These are phyloP conservation scores for Microbotryum intermedium DNA, from an alignment of 1,284 basidiomycete genomes.

Conservation along the genomic window DNA sequence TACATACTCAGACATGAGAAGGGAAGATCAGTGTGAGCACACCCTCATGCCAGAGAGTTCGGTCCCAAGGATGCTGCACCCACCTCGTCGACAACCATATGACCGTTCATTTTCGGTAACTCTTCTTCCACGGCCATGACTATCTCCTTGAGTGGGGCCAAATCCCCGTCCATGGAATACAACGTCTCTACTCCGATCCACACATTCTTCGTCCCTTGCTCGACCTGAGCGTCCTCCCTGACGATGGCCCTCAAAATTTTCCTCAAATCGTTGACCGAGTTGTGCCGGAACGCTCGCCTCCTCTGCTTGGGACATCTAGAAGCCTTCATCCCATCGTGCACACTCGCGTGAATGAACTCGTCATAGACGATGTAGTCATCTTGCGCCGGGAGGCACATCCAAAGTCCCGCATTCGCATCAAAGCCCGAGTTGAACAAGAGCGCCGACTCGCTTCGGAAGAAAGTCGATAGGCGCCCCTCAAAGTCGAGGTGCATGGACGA, in stretches of 20 bases:
- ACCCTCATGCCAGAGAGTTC: neutral
- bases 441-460: constrained; percentile 56
- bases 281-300: constrained; percentile 60
- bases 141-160: constrained; percentile 64
- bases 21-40: neutral
- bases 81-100: constrained; percentile 71
- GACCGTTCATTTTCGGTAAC: constrained; percentile 55
- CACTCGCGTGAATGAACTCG: constrained; percentile 81
- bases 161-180: constrained; percentile 93
- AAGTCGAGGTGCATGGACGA: constrained; percentile 57
- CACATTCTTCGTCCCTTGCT: constrained; percentile 14
- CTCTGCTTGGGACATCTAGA: constrained; percentile 48
- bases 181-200: constrained; percentile 72
- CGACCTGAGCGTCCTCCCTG: constrained; percentile 11
- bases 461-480: constrained; percentile 56
- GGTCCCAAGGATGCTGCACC: neutral
- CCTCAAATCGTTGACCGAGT: constrained; percentile 46
- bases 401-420: constrained; percentile 87
- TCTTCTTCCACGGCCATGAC: constrained; percentile 52
- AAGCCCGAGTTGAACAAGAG: constrained; percentile 91
- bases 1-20: neutral
- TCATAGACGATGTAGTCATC: constrained; percentile 77
- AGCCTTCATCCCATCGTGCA: constrained; percentile 77
- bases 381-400: constrained; percentile 68
- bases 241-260: neutral